These are phyloP conservation scores for Elongisporangium senticosum DNA, from an alignment of 352 stramenopile genomes.

Conservation along the genomic window DNA sequence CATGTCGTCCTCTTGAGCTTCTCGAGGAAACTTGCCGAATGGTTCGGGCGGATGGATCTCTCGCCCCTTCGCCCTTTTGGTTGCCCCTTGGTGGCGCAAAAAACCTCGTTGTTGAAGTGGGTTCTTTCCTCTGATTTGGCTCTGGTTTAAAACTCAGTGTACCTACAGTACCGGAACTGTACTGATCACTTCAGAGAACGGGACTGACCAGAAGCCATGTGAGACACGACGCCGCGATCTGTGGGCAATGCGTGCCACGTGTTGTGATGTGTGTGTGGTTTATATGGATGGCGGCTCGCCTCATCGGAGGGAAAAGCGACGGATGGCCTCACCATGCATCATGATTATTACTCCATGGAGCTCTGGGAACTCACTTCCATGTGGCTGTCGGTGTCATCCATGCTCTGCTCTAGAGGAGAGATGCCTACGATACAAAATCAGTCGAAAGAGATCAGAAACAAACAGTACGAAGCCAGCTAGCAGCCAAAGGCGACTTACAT, in stretches of 20 bases:
- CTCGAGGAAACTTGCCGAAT: neutral
- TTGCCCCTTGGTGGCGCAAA: neutral
- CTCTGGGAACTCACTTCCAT: constrained; percentile 83
- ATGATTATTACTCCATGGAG: constrained; percentile 37
- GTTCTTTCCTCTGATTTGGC: neutral
- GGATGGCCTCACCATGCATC: neutral
- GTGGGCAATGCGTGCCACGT: neutral
- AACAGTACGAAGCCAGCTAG: neutral
- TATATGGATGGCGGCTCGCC: neutral
- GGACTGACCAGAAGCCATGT: neutral
- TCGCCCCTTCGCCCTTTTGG: no score
- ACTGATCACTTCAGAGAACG: neutral
- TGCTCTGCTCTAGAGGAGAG: constrained; percentile 71
- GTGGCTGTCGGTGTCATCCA: constrained; percentile 72
- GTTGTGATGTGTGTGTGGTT: constrained; percentile 2
- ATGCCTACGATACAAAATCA: constrained; percentile 33
- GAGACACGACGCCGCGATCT: neutral
- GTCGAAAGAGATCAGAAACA: constrained; percentile 5
- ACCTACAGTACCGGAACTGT: no score
- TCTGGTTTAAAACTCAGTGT: no score
- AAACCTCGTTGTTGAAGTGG: constrained; percentile 1
- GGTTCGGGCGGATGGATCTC: neutral
- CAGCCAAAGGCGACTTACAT: constrained; percentile 36
- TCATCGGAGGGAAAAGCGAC: neutral
- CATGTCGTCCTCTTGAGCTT: neutral